Conservation (phyloP, 148 eudicot genomes). For the Camellia granthamiana region DNA sequence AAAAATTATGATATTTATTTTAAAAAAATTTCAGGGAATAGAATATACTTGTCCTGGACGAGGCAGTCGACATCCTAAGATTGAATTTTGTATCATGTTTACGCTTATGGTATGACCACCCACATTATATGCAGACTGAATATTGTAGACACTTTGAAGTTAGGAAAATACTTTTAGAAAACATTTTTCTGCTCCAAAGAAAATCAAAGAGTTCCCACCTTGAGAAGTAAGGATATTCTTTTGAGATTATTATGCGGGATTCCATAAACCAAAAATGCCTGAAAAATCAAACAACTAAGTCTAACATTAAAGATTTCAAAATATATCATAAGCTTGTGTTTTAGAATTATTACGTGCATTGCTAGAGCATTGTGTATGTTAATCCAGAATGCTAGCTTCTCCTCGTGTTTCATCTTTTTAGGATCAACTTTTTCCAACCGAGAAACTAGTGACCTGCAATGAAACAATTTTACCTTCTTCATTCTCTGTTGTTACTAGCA, state of each 20-base stretch:
- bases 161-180: neutral
- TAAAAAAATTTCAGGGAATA: neutral
- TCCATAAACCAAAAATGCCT: conserved; percentile 82
- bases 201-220: conserved; percentile 37
- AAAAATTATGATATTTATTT: too few relatives aligned
- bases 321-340: neutral
- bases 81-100: conserved; percentile 67
- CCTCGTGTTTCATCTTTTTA: conserved; percentile 66
- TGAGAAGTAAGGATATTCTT: conserved; percentile 59
- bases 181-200: neutral
- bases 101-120: conserved; percentile 70
- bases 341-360: conserved; percentile 71
- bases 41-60: conserved; percentile 75
- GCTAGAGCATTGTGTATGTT: conserved; percentile 88
- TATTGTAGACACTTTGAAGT: conserved; percentile 1
- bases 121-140: conserved; percentile 84
- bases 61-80: conserved; percentile 70
- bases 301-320: neutral
- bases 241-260: conserved; percentile 62
- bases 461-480: neutral
- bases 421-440: conserved; percentile 63
- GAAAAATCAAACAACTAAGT: conserved; percentile 7
- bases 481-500: neutral
- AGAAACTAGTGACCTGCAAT: conserved; percentile 64
- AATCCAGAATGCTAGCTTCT: conserved; percentile 96